phyloP scores from a whole-genome alignment of 2,329 filamentous ascomycete species.

The Epichloe bromicola region DNA sequence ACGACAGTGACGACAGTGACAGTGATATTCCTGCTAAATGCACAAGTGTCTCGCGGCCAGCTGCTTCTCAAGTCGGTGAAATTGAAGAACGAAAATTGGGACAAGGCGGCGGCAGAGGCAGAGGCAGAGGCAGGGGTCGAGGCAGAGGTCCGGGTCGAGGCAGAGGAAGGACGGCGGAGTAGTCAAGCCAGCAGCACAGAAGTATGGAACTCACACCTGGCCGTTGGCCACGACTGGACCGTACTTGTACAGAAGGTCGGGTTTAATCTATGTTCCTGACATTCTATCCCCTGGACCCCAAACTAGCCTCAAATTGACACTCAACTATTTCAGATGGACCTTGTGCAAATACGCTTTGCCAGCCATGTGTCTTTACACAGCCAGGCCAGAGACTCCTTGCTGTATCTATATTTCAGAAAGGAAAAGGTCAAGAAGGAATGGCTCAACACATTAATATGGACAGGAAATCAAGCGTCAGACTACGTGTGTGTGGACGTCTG shows the following conservation, averaged over 20 bases:
- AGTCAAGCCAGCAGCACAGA: neutral
- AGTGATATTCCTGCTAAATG: conserved; percentile 11
- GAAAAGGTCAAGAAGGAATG: no score
- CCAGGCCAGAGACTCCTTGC: no score
- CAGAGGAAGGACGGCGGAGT: neutral
- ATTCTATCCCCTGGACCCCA: no score
- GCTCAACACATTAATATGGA: no score
- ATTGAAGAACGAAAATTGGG: neutral
- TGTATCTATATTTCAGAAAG: no score
- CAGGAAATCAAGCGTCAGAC: no score
- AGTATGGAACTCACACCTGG: neutral
- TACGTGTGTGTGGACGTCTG: no score
- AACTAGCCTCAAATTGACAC: no score
- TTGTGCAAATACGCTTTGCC: no score
- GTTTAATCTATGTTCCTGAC: no score
- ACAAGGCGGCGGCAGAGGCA: conserved; percentile 1
- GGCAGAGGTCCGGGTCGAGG: conserved; percentile 5
- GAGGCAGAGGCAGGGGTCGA: conserved; percentile 3
- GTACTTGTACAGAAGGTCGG: neutral
- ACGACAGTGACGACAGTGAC: conserved; percentile 9
- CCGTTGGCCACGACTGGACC: neutral
- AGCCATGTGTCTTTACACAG: no score
- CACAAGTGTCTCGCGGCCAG: neutral
- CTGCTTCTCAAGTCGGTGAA: neutral
- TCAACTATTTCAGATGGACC: no score